Evolutionary conservation across 164 flowering plant genomes (phyloP).

Genomic region (Magnolia officinalis): DNA sequence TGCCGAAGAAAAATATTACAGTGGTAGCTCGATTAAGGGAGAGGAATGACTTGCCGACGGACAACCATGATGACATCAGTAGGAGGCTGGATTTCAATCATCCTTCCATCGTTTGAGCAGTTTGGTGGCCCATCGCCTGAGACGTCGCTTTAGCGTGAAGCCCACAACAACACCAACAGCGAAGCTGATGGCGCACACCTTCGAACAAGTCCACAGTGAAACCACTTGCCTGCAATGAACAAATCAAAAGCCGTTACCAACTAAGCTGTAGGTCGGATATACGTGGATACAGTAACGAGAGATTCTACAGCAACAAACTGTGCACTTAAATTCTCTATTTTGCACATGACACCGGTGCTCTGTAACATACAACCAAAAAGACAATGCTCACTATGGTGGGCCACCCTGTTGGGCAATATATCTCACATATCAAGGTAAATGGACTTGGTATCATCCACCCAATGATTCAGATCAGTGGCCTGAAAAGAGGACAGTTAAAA

Average conservation of each 20-base stretch:
- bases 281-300: no score
- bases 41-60: not conserved
- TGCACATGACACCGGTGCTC: no score
- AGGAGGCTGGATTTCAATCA: slow-evolving; percentile 33
- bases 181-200: slow-evolving; percentile 75
- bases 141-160: slow-evolving; percentile 72
- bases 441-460: no score
- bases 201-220: slow-evolving; percentile 79
- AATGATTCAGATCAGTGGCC: no score
- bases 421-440: no score
- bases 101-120: slow-evolving; percentile 65
- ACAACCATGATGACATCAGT: not conserved
- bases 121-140: slow-evolving; percentile 68
- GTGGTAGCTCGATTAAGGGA: not conserved
- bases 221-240: slow-evolving; percentile 49
- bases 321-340: no score
- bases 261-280: no score
- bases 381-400: no score
- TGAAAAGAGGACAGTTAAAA: no score
- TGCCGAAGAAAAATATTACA: not conserved
- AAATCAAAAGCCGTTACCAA: not conserved
- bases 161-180: slow-evolving; percentile 75
- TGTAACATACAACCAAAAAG: no score
- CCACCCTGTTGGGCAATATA: no score
- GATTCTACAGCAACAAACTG: no score